A percentile compares a stretch with the other conserved stretches of the same genome.
phyloP scores from a whole-genome alignment of 2,329 filamentous ascomycete genomes.

The Westerdykella ornata region DNA sequence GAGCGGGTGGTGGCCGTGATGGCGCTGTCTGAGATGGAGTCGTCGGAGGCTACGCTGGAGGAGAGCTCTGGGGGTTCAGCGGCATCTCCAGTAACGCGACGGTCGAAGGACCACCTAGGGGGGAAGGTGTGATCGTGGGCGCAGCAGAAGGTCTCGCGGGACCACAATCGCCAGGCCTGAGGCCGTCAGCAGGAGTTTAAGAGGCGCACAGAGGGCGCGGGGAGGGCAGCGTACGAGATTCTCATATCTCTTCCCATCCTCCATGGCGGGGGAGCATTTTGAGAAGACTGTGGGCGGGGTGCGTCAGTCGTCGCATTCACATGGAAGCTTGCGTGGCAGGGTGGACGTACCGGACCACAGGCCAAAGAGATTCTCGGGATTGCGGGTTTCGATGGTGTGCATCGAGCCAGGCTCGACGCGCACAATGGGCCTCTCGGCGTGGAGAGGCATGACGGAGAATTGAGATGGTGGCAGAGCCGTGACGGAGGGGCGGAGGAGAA shows the following conservation, averaged over 20 bases:
- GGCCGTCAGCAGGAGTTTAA: neutral
- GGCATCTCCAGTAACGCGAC: slow-evolving; percentile 21
- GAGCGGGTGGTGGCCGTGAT: slow-evolving; percentile 44
- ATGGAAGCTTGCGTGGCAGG: neutral
- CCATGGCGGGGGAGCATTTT: slow-evolving; percentile 86
- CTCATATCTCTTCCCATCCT: slow-evolving; percentile 85
- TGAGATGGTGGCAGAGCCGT: slow-evolving; percentile 57
- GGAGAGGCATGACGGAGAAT: slow-evolving; percentile 72
- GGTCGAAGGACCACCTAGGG: slow-evolving; percentile 31
- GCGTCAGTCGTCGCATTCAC: slow-evolving; percentile 17
- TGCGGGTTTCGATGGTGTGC: slow-evolving; percentile 88
- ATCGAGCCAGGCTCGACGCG: slow-evolving; percentile 88
- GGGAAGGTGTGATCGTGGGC: slow-evolving; percentile 49
- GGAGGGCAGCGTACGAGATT: slow-evolving; percentile 52
- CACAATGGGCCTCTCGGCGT: slow-evolving; percentile 76
- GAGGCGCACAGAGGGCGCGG: neutral
- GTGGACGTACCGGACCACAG: slow-evolving; percentile 84
- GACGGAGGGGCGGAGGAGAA: slow-evolving; percentile 12
- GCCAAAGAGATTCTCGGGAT: slow-evolving; percentile 87
- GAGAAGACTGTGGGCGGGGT: slow-evolving; percentile 64
- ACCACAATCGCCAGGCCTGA: slow-evolving; percentile 88
- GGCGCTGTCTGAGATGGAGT: slow-evolving; percentile 33
- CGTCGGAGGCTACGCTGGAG: slow-evolving; percentile 43
- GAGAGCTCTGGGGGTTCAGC: slow-evolving; percentile 41
- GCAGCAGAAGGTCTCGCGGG: slow-evolving; percentile 85